A percentile compares a stretch with the other conserved stretches of the same genome.
phyloP scores from a whole-genome alignment of 73 alveolate genomes.

The Breviolum minutum region DNA sequence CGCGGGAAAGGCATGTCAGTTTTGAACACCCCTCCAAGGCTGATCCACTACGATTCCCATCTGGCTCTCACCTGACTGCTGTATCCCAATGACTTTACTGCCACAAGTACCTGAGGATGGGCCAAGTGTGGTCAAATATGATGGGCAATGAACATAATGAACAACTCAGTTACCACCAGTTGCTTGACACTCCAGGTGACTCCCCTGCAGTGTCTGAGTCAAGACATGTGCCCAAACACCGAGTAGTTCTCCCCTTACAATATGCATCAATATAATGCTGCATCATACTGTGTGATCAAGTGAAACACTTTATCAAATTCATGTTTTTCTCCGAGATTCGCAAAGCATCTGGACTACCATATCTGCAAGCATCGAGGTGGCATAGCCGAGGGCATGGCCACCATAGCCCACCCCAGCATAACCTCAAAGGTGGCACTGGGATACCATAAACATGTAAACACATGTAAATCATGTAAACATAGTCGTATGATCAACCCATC shows the following conservation, averaged over 20 bases:
- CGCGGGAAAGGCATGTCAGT: too few relatives aligned
- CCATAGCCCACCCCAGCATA: conserved; percentile 44
- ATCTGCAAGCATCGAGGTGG: neutral
- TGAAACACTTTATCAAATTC: too few relatives aligned
- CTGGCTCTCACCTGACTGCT: conserved; percentile 19
- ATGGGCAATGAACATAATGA: too few relatives aligned
- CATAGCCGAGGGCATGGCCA: conserved; percentile 43
- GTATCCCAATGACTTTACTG: conserved; percentile 62
- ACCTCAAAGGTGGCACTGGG: neutral
- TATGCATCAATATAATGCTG: neutral
- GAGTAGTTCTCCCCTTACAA: neutral
- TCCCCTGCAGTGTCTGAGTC: neutral
- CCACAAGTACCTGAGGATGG: conserved; percentile 41
- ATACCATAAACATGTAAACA: too few relatives aligned
- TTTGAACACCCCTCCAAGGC: neutral
- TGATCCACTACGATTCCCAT: neutral
- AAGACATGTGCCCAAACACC: neutral
- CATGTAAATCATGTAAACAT: too few relatives aligned
- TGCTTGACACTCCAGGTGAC: too few relatives aligned
- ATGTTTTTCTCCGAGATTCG: neutral
- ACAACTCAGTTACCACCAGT: too few relatives aligned
- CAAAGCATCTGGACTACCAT: conserved; percentile 44
- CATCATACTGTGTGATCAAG: too few relatives aligned
- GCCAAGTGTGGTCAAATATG: neutral
- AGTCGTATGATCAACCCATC: too few relatives aligned